phyloP scores from a whole-genome alignment of 495 filamentous ascomycete genomes.

The Hypoxylon rickii region DNA sequence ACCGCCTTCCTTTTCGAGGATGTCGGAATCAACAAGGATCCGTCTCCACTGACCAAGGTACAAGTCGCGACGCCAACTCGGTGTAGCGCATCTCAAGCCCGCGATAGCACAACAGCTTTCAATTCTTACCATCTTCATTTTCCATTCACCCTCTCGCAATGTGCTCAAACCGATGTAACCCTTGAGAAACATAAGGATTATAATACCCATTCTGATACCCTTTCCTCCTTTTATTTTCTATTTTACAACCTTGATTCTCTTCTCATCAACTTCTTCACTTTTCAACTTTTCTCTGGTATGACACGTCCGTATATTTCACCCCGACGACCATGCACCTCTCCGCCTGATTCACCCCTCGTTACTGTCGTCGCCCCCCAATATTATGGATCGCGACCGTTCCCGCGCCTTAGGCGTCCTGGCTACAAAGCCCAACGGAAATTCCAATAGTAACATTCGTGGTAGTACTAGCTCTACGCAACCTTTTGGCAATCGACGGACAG shows the following conservation, averaged over 20 bases:
- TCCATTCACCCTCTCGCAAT: slow-evolving; percentile 5
- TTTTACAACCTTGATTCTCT: background rate
- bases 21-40: slow-evolving; percentile 24
- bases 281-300: slow-evolving; percentile 13
- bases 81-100: slow-evolving; percentile 2
- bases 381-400: slow-evolving; percentile 36
- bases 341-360: slow-evolving; percentile 12
- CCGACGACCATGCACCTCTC: slow-evolving; percentile 20
- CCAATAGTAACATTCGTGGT: slow-evolving; percentile 18
- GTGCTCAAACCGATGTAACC: slow-evolving; percentile 13
- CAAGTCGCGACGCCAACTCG: slow-evolving; percentile 32
- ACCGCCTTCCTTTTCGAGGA: slow-evolving; percentile 25
- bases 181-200: slow-evolving; percentile 4
- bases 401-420: slow-evolving; percentile 25
- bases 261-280: background rate
- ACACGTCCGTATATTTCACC: slow-evolving; percentile 12
- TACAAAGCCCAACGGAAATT: slow-evolving; percentile 31
- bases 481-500: slow-evolving; percentile 16
- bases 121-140: slow-evolving; percentile 19
- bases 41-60: background rate
- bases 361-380: slow-evolving; percentile 10
- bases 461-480: slow-evolving; percentile 26
- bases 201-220: slow-evolving; percentile 8
- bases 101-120: slow-evolving; percentile 21
- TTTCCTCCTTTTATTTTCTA: background rate